Evolutionary conservation across 164 flowering plant genomes (phyloP).

Genomic region (Piper longum): DNA sequence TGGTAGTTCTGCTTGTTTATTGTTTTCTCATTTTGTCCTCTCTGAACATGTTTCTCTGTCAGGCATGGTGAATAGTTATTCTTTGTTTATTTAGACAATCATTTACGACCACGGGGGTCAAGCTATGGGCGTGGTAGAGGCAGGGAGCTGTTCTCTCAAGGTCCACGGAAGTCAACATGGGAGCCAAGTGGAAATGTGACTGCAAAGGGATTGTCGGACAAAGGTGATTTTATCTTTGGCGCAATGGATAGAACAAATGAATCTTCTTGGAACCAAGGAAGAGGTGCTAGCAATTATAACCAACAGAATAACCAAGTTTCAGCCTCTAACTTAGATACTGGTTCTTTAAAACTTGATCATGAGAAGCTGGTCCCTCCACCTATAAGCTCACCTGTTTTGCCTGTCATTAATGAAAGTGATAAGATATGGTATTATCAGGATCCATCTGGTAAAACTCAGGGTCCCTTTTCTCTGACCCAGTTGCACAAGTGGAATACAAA

Average conservation of each 20-base stretch:
- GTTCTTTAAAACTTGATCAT: slow-evolving; percentile 17
- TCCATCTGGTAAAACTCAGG: slow-evolving; percentile 79
- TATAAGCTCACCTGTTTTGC: slow-evolving; percentile 11
- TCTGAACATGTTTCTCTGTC: not conserved
- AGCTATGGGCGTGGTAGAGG: slow-evolving; percentile 32
- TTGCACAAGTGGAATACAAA: slow-evolving; percentile 81
- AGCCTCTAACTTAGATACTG: slow-evolving; percentile 12
- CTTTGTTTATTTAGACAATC: slow-evolving; percentile 27
- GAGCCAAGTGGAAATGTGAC: slow-evolving; percentile 38
- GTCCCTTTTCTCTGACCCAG: slow-evolving; percentile 91
- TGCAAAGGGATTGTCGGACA: slow-evolving; percentile 23
- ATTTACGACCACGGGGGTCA: slow-evolving; percentile 31
- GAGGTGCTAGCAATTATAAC: slow-evolving; percentile 23
- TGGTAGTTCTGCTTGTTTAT: slow-evolving; percentile 26
- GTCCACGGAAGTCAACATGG: slow-evolving; percentile 23
- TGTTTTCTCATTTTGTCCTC: not conserved
- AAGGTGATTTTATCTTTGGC: slow-evolving; percentile 17
- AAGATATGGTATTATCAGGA: slow-evolving; percentile 88
- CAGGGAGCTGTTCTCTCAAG: slow-evolving; percentile 44
- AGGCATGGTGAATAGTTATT: not conserved
- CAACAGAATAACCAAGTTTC: slow-evolving; percentile 11
- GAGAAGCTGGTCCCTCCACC: slow-evolving; percentile 16
- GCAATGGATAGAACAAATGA: slow-evolving; percentile 27
- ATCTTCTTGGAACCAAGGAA: slow-evolving; percentile 31
- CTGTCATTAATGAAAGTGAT: slow-evolving; percentile 46